Conservation (phyloP, 768 basidiomycete genomes). For the Macrolepiota dolichaula region DNA sequence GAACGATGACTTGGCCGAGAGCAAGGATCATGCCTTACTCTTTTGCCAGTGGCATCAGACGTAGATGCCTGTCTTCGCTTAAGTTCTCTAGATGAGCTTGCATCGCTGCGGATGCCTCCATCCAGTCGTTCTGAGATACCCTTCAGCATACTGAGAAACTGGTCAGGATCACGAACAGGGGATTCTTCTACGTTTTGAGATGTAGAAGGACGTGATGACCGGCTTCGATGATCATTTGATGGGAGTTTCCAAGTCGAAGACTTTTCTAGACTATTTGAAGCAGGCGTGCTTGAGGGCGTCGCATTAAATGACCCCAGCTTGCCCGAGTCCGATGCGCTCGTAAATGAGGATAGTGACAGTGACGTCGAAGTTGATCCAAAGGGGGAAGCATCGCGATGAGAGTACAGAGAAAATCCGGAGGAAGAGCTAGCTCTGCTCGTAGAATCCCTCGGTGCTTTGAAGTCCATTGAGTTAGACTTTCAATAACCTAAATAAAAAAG, state of each 20-base stretch:
- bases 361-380: neutral
- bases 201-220: neutral
- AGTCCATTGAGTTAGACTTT: neutral
- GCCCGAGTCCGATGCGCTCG: neutral
- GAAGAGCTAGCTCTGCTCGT: neutral
- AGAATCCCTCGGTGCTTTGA: neutral
- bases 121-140: slow-evolving; percentile 32
- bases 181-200: neutral
- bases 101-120: slow-evolving; percentile 18
- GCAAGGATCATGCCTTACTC: slow-evolving; percentile 4
- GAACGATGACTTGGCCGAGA: neutral
- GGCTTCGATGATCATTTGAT: neutral
- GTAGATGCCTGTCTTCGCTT: neutral
- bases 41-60: slow-evolving; percentile 4
- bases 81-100: slow-evolving; percentile 7
- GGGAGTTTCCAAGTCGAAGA: neutral
- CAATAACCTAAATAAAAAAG: neutral
- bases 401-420: neutral
- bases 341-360: neutral
- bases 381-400: neutral
- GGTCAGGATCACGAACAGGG: slow-evolving; percentile 15
- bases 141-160: slow-evolving; percentile 30
- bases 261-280: neutral
- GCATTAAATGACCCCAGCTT: neutral
- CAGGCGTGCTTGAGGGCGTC: neutral